Evolutionary conservation across 106 monocot species (phyloP).

Genomic region (Agapanthus africanus): DNA sequence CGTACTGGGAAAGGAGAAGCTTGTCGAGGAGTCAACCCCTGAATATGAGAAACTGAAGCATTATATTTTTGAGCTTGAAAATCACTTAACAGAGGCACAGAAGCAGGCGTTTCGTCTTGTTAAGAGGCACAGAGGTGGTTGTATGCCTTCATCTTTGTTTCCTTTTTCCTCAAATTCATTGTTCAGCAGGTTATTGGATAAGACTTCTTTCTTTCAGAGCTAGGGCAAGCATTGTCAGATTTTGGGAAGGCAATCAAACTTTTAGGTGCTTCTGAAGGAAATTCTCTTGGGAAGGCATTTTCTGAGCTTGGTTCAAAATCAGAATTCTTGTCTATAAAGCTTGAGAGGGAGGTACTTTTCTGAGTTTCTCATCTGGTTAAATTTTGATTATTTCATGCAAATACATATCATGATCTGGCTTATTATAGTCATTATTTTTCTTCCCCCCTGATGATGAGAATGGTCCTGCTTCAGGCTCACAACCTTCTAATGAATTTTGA

Average conservation of each 20-base stretch:
- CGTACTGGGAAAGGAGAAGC: constrained; percentile 97
- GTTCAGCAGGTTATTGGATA: not conserved
- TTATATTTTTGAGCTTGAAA: constrained; percentile 88
- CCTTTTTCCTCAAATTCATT: not conserved
- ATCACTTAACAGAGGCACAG: constrained; percentile 88
- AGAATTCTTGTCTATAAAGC: constrained; percentile 71
- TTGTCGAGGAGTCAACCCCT: constrained; percentile 81
- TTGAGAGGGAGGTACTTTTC: constrained; percentile 72
- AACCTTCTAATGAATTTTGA: constrained; percentile 96
- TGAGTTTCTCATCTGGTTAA: not conserved
- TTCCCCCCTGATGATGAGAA: not conserved
- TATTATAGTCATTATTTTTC: not conserved
- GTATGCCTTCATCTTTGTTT: not conserved
- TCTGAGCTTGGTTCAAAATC: constrained; percentile 82
- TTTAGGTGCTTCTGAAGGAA: constrained; percentile 78
- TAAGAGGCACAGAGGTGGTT: constrained; percentile 74
- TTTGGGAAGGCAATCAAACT: constrained; percentile 98
- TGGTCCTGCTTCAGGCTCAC: constrained; percentile 52
- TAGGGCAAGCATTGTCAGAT: constrained; percentile 85
- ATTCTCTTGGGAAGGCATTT: constrained; percentile 85
- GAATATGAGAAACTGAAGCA: constrained; percentile 94
- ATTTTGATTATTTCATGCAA: not conserved
- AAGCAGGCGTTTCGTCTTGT: constrained; percentile 96
- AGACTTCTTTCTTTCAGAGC: constrained; percentile 25
- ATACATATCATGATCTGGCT: not conserved